Evolutionary conservation across 306 rosid genomes (phyloP), one percentile per base, ranked within the genome.

Genomic region (Glycine latifolia): DNA sequence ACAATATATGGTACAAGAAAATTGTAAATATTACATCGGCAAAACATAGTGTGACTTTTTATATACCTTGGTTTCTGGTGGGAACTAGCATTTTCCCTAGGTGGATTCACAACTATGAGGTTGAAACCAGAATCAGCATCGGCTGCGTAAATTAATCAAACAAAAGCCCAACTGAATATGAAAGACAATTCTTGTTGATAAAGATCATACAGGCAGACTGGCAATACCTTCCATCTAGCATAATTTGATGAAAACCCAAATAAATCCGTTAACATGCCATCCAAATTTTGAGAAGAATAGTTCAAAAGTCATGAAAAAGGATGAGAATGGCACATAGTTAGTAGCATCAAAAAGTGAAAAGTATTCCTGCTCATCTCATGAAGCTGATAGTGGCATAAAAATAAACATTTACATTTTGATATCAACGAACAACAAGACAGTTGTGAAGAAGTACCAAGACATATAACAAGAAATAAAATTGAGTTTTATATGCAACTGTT

Each of bases 1-100:
- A 66, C 11, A 76, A 52, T 9, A 52, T 77, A 20, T 67, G 68
- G 56, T 26, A 11, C 6, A 52, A 14, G 66, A 59, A 47, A 49
- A 17, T 68, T 20, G 68, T 17, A 35, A 66, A 13, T 17, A 6
- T 43, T 43, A 53, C 65, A 50, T 17, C 73, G 73, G 37, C 31
- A 71, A 67, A 60, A 12, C 41, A 73, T 56, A 17, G 46, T 73
- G 47, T 44, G 49, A 47, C 14, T 10, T 10, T 67, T 58, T 14
- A 43, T 26, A 80, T 76, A 91, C 98, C 91, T 92, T 48, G 71
- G 86, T 86, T 95, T 95, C 85, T 95, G 97, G 68, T 39, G 85
- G 53, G 95, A 97, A 82, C 98, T 95, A 66, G 92, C 98, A 89
- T 91, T 95, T 87, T 95, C 98, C 98, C 98, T 92, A 26, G 98